Evolutionary conservation across 306 rosid genomes (phyloP).

Genomic region (Prunus padus): DNA sequence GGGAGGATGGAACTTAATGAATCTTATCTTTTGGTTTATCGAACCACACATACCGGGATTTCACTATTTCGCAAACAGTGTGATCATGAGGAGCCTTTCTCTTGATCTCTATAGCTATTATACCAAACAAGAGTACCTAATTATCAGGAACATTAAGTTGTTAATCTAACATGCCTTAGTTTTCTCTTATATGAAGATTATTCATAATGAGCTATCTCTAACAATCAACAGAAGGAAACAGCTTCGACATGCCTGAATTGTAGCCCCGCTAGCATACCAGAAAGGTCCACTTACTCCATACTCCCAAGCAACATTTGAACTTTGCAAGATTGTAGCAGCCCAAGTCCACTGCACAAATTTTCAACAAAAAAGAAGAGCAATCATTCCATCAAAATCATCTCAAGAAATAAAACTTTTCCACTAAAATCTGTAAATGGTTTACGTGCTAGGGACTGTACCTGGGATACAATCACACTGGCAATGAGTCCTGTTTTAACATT

Average conservation of each 20-base stretch:
- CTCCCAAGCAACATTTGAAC: slow-evolving; percentile 96
- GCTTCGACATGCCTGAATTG: slow-evolving; percentile 67
- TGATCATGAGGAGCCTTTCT: slow-evolving; percentile 96
- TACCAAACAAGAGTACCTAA: slow-evolving; percentile 84
- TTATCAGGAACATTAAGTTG: not conserved
- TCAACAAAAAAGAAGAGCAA: not conserved
- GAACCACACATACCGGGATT: slow-evolving; percentile 68
- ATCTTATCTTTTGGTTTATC: not conserved
- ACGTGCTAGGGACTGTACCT: slow-evolving; percentile 44
- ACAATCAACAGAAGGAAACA: slow-evolving; percentile 1
- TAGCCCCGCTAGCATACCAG: slow-evolving; percentile 98
- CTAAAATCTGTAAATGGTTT: not conserved
- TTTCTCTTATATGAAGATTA: too few species aligned
- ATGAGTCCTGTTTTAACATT: slow-evolving; percentile 88
- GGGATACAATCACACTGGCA: slow-evolving; percentile 95
- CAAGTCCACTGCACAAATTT: slow-evolving; percentile 76
- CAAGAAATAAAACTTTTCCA: not conserved
- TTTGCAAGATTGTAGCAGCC: slow-evolving; percentile 94
- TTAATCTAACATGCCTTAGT: not conserved
- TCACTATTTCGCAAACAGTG: slow-evolving; percentile 90
- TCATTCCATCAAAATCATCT: not conserved
- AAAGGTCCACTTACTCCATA: slow-evolving; percentile 95
- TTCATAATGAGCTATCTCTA: too few species aligned
- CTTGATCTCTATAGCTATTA: slow-evolving; percentile 96
- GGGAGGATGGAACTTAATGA: not conserved